phyloP scores from a whole-genome alignment of 345 rosid genomes.

The Citrus unshiu region DNA sequence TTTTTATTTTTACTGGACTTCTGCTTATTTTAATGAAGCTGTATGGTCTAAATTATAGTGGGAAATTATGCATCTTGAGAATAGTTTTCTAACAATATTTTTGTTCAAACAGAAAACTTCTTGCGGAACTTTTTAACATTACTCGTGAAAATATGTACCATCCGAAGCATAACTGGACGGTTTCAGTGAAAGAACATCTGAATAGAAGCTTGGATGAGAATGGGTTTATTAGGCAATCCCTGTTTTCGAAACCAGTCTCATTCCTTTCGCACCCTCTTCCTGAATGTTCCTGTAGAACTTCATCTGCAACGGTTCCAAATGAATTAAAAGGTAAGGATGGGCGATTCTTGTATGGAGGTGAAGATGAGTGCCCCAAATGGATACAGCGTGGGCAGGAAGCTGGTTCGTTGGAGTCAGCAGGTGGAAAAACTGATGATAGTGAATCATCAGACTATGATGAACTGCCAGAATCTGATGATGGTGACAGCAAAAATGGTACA shows the following conservation, averaged over 20 bases:
- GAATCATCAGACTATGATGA: conserved; percentile 63
- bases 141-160: conserved; percentile 72
- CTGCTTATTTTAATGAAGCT: not conserved
- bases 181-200: conserved; percentile 68
- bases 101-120: conserved; percentile 55
- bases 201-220: conserved; percentile 75
- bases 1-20: not conserved
- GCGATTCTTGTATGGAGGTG: conserved; percentile 60
- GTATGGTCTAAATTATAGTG: not conserved
- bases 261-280: conserved; percentile 94
- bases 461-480: conserved; percentile 53
- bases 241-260: conserved; percentile 54
- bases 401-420: conserved; percentile 20
- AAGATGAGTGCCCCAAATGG: conserved; percentile 93
- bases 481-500: conserved; percentile 34
- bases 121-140: conserved; percentile 49
- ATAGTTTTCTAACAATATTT: not conserved
- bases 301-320: conserved; percentile 32
- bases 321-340: conserved; percentile 38
- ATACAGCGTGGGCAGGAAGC: conserved; percentile 41
- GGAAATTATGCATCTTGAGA: not conserved
- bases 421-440: conserved; percentile 35
- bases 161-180: conserved; percentile 77
- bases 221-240: conserved; percentile 72
- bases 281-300: conserved; percentile 90